These are phyloP conservation scores for Tolypocladium cylindrosporum DNA, from an alignment of 2,329 filamentous ascomycete species.

Conservation along the genomic window DNA sequence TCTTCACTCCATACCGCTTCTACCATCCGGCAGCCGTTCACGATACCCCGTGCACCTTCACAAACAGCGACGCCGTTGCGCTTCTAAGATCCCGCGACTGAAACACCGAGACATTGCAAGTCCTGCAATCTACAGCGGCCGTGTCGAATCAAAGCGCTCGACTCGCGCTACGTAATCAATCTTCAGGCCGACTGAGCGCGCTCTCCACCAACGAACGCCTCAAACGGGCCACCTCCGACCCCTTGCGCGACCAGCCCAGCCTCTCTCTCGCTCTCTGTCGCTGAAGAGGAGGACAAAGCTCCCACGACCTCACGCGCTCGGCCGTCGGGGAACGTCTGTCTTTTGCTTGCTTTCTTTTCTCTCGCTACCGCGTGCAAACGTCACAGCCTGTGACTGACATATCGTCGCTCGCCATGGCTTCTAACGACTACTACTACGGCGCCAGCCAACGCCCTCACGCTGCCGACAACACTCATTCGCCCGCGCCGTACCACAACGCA, in stretches of 20 bases:
- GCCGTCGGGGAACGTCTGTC: not conserved
- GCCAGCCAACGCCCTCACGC: constrained; percentile 25
- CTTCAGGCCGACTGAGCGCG: not conserved
- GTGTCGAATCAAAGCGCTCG: not conserved
- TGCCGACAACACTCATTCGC: constrained; percentile 10
- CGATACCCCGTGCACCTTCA: not conserved
- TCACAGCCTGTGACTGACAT: constrained; percentile 1
- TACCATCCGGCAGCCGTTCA: not conserved
- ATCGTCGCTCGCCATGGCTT: constrained; percentile 38
- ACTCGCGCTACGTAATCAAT: not conserved
- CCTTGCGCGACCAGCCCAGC: not conserved
- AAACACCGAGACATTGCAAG: not conserved
- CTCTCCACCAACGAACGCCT: not conserved
- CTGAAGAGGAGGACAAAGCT: not conserved
- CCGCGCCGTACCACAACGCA: constrained; percentile 30
- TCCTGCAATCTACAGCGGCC: not conserved
- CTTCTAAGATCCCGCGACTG: not conserved
- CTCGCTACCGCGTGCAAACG: not conserved
- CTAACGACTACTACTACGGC: constrained; percentile 57
- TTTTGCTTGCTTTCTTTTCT: not conserved
- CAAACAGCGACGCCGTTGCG: not conserved
- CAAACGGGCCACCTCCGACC: not conserved
- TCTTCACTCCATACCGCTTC: not conserved
- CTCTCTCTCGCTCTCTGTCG: no score
- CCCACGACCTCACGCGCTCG: not conserved